Conservation (phyloP, 179 eudicot species). For the Vitellaria paradoxa region DNA sequence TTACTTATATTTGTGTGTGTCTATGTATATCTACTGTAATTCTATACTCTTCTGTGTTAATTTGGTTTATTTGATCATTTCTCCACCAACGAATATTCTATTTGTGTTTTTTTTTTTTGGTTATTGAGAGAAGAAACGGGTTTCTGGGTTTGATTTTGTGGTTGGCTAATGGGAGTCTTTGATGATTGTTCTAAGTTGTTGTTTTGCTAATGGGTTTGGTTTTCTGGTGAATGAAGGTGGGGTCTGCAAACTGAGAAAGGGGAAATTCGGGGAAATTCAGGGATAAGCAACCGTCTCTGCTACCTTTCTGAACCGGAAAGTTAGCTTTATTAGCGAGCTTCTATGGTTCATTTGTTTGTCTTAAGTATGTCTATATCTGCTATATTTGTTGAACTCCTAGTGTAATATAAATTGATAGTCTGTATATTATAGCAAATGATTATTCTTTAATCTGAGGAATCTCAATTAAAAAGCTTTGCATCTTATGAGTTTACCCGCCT, state of each 20-base stretch:
- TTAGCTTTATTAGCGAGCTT: not conserved
- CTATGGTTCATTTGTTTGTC: not conserved
- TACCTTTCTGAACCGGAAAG: conserved; percentile 88
- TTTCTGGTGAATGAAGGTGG: conserved; percentile 50
- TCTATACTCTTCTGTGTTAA: no score
- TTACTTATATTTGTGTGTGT: no score
- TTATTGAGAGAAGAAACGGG: no score
- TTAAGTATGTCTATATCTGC: not conserved
- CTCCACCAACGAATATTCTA: not conserved
- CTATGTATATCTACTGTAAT: no score
- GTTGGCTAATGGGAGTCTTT: no score
- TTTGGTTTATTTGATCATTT: no score
- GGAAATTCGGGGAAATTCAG: conserved; percentile 37
- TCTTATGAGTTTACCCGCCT: not conserved
- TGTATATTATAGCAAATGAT: not conserved
- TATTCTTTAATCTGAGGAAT: not conserved
- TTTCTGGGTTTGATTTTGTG: not conserved
- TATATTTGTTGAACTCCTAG: not conserved
- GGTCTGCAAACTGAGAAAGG: conserved; percentile 68
- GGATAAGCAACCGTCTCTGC: conserved; percentile 66
- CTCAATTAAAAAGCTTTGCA: not conserved
- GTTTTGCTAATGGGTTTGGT: not conserved
- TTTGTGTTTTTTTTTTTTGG: not conserved
- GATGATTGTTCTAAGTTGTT: not conserved
- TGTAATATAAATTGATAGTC: not conserved